Percentiles rank a stretch among this genome's conserved stretches.
Evolutionary conservation across 1,284 basidiomycete genomes (phyloP).

Genomic region (Puccinia horiana): DNA sequence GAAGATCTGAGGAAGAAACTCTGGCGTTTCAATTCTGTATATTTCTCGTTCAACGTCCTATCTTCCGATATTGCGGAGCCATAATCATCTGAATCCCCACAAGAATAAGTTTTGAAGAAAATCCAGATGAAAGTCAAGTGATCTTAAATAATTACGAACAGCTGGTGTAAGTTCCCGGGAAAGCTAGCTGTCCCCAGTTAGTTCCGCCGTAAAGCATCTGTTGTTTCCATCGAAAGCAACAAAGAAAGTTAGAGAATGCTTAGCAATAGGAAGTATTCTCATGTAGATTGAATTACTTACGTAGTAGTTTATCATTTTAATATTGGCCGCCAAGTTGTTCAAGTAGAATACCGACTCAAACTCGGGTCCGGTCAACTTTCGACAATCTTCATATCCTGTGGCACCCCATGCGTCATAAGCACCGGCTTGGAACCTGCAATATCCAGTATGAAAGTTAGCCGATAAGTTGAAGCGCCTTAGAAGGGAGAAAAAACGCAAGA

Average conservation of each 20-base stretch:
- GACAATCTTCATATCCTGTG: constrained; percentile 63
- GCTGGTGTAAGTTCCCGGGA: constrained; percentile 62
- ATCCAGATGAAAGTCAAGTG: constrained; percentile 18
- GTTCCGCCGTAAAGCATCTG: constrained; percentile 65
- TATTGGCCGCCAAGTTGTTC: constrained; percentile 64
- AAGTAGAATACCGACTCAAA: constrained; percentile 75
- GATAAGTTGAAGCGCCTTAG: too few species aligned
- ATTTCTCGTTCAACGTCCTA: constrained; percentile 70
- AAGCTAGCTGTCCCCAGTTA: constrained; percentile 74
- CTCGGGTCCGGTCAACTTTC: constrained; percentile 67
- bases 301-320: constrained; percentile 74
- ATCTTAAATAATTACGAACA: constrained; percentile 58
- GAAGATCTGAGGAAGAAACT: constrained; percentile 73
- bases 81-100: constrained; percentile 60
- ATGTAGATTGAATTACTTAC: constrained; percentile 58
- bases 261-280: background rate
- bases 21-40: constrained; percentile 72
- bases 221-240: background rate
- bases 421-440: constrained; percentile 62
- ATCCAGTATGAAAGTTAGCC: background rate
- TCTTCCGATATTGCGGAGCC: constrained; percentile 66
- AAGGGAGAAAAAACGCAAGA: background rate
- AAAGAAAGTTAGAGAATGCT: background rate
- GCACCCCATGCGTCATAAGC: constrained; percentile 69
- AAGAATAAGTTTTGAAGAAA: background rate